These are phyloP conservation scores for Lactarius tabidus DNA, from an alignment of 768 basidiomycete genomes.

Conservation along the genomic window DNA sequence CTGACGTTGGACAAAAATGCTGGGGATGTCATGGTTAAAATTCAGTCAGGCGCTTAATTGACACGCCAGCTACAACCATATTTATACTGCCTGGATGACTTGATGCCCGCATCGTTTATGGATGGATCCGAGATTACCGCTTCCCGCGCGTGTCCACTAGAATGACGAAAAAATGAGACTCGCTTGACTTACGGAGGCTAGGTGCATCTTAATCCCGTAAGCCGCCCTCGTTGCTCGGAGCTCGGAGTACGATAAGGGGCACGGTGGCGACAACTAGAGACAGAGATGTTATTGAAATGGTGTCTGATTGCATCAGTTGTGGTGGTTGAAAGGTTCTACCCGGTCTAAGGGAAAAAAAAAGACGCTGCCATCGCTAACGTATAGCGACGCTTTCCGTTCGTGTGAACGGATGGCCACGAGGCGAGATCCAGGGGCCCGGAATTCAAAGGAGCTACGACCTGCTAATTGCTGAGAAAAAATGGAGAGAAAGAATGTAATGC, in stretches of 20 bases:
- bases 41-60: slow-evolving; percentile 16
- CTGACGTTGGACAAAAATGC: slow-evolving; percentile 17
- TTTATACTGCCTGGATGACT: slow-evolving; percentile 17
- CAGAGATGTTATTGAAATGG: slow-evolving; percentile 1
- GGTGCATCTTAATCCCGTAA: slow-evolving; percentile 19
- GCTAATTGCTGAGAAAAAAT: slow-evolving; percentile 18
- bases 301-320: background rate
- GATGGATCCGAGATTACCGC: slow-evolving; percentile 20
- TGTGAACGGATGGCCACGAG: slow-evolving; percentile 14
- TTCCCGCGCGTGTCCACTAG: slow-evolving; percentile 16
- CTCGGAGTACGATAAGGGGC: slow-evolving; percentile 4
- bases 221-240: slow-evolving; percentile 16
- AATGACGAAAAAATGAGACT: slow-evolving; percentile 16
- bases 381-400: slow-evolving; percentile 1
- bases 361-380: slow-evolving; percentile 2
- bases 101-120: slow-evolving; percentile 20
- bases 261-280: background rate
- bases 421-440: slow-evolving; percentile 1
- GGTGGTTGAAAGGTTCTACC: background rate
- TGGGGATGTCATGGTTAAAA: slow-evolving; percentile 20
- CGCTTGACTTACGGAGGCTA: slow-evolving; percentile 17
- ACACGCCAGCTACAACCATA: slow-evolving; percentile 14
- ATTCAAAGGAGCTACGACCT: slow-evolving; percentile 12
- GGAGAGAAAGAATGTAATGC: slow-evolving; percentile 3
- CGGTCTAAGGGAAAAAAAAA: background rate